Base-by-base conservation (phyloP, 225 moss, liverwort and hornwort genomes). In the Polytrichum commune region DNA sequence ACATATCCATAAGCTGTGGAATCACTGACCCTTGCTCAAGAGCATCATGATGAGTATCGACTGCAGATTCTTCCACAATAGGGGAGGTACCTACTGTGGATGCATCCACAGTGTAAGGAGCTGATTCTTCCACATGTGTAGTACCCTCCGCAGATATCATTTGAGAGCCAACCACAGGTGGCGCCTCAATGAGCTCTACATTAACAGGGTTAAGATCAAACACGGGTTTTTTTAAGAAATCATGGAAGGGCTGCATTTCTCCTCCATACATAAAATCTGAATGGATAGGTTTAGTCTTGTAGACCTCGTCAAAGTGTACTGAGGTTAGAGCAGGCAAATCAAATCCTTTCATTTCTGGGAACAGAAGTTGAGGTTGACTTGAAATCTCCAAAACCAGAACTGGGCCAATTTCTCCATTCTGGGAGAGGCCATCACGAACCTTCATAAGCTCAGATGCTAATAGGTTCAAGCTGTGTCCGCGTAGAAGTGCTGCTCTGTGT, bases 401-500 rank as follows among this genome's bases (percentile, higher is more conserved):
- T 32, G 75, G 72, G 54, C 78, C 72, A 28, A 71, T 71, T 68
- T 72, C 74, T 74, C 60, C 56, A 29, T 68, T 55, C 16, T 38
- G 19, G 61, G 67, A 75, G 10, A 72, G 29, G 32, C 73, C 53
- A 4, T 53, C 60, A 4, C 71, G 68, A 63, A 27, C 68, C 55
- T 82, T 66, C 62, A 78, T 60, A 35, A 81, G 69, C 70, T 82
- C 64, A 68, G 77, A 69, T 54, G 75, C 67, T 23, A 78, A 64
- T 29, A 27, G 56, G 1, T 75, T 29, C 8, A 75, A 69, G 75
- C 72, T 72, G 23, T 75, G 74, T 64, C 82, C 82, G 2, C 82
- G 78, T 60, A 78, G 75, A 78, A 82, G 72, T 24, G 72, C 75
- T 65, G 82, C 82, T 72, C 78, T 69, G 29, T 69, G 82, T 58